phyloP scores from a whole-genome alignment of 2,329 filamentous ascomycete species.

The Arthrobotrys conoides region DNA sequence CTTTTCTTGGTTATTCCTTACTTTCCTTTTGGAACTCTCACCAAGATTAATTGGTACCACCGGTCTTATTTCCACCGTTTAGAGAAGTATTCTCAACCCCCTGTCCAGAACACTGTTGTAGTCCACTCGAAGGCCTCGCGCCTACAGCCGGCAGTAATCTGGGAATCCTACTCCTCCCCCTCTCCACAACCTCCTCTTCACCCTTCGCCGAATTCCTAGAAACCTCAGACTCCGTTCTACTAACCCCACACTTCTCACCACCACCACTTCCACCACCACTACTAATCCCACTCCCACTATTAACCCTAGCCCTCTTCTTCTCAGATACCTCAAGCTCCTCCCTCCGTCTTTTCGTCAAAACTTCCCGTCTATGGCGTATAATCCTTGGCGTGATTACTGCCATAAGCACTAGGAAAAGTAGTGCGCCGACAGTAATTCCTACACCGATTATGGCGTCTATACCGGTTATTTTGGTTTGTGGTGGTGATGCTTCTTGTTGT shows the following conservation, averaged over 20 bases:
- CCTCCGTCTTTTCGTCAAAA: background rate
- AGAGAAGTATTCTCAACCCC: background rate
- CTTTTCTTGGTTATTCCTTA: background rate
- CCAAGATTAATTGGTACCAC: background rate
- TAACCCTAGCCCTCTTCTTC: background rate
- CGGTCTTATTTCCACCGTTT: background rate
- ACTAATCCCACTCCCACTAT: too few species aligned
- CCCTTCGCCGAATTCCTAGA: background rate
- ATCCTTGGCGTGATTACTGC: slow-evolving; percentile 34
- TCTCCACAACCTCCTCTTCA: background rate
- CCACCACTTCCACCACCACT: too few species aligned
- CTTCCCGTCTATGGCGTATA: slow-evolving; percentile 18
- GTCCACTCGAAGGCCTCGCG: background rate
- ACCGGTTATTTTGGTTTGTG: slow-evolving; percentile 14
- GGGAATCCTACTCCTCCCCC: slow-evolving; percentile 19
- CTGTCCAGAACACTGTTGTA: background rate
- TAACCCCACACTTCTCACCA: slow-evolving; percentile 3
- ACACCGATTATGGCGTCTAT: slow-evolving; percentile 44
- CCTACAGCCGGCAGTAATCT: background rate
- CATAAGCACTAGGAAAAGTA: slow-evolving; percentile 20
- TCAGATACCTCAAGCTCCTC: background rate
- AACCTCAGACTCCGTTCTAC: background rate
- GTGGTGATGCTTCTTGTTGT: background rate
- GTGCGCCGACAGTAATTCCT: slow-evolving; percentile 25
- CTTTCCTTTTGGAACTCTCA: background rate